Evolutionary conservation across 495 filamentous ascomycete genomes (phyloP).

Genomic region (Sphaerosporella brunnea): DNA sequence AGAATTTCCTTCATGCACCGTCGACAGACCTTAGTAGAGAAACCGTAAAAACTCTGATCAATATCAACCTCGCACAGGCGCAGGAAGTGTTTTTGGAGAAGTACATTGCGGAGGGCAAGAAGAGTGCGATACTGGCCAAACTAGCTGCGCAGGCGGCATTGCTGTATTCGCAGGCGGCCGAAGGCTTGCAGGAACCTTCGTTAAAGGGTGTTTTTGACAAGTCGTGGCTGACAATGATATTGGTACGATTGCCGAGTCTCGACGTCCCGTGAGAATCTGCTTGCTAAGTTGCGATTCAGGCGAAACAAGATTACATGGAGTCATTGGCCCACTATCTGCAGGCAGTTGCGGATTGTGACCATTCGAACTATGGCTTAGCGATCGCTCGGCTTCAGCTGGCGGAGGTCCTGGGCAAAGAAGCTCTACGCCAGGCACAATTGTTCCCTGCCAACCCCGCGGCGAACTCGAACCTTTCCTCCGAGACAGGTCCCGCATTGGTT

Average conservation of each 20-base stretch:
- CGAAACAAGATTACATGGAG: conserved; percentile 68
- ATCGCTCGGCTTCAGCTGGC: conserved; percentile 70
- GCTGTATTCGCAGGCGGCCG: conserved; percentile 69
- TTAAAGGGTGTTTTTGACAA: conserved; percentile 85
- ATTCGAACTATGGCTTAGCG: conserved; percentile 68
- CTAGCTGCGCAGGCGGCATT: conserved; percentile 77
- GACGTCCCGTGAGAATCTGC: neutral
- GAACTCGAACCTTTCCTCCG: conserved; percentile 65
- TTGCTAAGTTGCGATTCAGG: conserved; percentile 28
- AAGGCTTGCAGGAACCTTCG: conserved; percentile 85
- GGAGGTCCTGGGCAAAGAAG: conserved; percentile 55
- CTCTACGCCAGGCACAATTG: conserved; percentile 53
- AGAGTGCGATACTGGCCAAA: conserved; percentile 80
- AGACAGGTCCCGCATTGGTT: conserved; percentile 51
- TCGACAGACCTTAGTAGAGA: conserved; percentile 87
- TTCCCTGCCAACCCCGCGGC: conserved; percentile 67
- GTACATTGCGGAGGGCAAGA: conserved; percentile 82
- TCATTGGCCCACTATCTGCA: conserved; percentile 89
- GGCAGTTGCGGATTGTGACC: conserved; percentile 76
- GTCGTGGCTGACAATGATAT: conserved; percentile 41
- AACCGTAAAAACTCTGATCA: conserved; percentile 85
- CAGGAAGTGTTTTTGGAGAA: conserved; percentile 97
- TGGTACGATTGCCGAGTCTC: conserved; percentile 1
- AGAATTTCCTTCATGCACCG: conserved; percentile 94
- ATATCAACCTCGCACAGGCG: conserved; percentile 80